Evolutionary conservation across 1,284 basidiomycete species (phyloP).

Genomic region (Xerocomus nothofagi): DNA sequence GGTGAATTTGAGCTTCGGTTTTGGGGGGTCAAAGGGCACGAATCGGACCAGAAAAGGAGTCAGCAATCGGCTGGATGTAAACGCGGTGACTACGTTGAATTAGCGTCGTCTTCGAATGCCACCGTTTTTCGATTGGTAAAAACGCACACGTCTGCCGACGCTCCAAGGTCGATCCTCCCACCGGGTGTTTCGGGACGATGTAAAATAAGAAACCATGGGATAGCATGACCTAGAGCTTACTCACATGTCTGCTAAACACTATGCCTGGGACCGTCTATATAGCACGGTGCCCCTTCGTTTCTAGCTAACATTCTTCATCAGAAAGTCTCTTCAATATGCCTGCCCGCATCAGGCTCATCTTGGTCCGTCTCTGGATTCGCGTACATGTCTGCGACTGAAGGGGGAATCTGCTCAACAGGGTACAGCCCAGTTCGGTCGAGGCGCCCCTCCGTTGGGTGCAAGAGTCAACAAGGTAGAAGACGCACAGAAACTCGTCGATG

Average conservation of each 20-base stretch:
- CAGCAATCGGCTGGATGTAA: conserved; percentile 12
- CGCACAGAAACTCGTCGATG: conserved; percentile 30
- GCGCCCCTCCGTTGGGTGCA: conserved; percentile 10
- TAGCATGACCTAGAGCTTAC: background rate
- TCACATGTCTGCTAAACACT: background rate
- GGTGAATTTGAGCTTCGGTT: conserved; percentile 28
- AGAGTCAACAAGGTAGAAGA: conserved; percentile 23
- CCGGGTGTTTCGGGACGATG: background rate
- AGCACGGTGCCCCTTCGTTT: background rate
- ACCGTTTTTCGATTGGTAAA: background rate
- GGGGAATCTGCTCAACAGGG: conserved; percentile 4
- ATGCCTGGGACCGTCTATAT: background rate
- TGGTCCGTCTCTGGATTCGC: conserved; percentile 2
- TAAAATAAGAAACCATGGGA: conserved; percentile 1
- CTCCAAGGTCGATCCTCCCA: background rate
- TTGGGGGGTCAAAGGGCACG: conserved; percentile 1
- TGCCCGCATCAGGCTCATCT: conserved; percentile 10
- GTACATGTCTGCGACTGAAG: background rate
- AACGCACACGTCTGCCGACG: background rate
- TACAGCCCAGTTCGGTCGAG: conserved; percentile 18
- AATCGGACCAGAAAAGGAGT: conserved; percentile 12
- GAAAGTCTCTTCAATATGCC: conserved; percentile 4
- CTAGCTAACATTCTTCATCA: background rate
- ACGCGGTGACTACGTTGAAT: conserved; percentile 20
- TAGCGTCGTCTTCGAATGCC: conserved; percentile 10